phyloP scores from a whole-genome alignment of 2,329 filamentous ascomycete species.

The Fusarium sp. region DNA sequence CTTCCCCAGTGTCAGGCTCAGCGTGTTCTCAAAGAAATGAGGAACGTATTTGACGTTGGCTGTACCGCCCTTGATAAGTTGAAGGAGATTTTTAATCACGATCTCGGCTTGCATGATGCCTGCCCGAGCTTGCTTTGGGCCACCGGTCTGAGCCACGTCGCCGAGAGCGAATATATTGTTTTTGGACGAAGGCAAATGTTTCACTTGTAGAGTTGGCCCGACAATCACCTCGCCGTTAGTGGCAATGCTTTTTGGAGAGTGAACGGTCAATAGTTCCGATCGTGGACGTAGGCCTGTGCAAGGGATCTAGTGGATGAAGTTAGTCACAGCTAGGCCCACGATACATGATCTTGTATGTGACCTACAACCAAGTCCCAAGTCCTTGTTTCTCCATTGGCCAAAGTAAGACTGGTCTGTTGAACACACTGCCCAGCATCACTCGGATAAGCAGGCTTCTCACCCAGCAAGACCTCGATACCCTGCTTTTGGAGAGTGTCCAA shows the following conservation, averaged over 20 bases:
- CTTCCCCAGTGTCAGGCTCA: slow-evolving; percentile 26
- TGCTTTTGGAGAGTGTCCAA: background rate
- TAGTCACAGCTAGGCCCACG: background rate
- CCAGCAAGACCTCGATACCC: slow-evolving; percentile 4
- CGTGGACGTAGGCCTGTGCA: slow-evolving; percentile 32
- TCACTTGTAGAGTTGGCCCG: slow-evolving; percentile 19
- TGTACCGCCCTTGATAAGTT: background rate
- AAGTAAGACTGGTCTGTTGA: background rate
- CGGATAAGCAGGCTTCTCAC: slow-evolving; percentile 1
- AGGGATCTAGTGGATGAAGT: slow-evolving; percentile 1
- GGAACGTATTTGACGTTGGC: background rate
- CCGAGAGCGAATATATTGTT: slow-evolving; percentile 19
- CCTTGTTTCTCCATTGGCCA: background rate
- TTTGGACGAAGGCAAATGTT: background rate
- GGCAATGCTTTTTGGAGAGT: slow-evolving; percentile 11
- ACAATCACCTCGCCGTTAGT: slow-evolving; percentile 17
- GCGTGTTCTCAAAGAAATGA: slow-evolving; percentile 10
- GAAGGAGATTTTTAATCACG: slow-evolving; percentile 3
- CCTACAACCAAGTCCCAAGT: slow-evolving; percentile 30
- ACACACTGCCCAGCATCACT: background rate
- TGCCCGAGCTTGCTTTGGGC: slow-evolving; percentile 32
- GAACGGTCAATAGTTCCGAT: background rate
- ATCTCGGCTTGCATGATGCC: slow-evolving; percentile 24
- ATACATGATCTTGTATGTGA: accelerated
- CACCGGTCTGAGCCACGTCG: slow-evolving; percentile 25